phyloP scores from a whole-genome alignment of 2,329 filamentous ascomycete species.

The Neonectria sp. region DNA sequence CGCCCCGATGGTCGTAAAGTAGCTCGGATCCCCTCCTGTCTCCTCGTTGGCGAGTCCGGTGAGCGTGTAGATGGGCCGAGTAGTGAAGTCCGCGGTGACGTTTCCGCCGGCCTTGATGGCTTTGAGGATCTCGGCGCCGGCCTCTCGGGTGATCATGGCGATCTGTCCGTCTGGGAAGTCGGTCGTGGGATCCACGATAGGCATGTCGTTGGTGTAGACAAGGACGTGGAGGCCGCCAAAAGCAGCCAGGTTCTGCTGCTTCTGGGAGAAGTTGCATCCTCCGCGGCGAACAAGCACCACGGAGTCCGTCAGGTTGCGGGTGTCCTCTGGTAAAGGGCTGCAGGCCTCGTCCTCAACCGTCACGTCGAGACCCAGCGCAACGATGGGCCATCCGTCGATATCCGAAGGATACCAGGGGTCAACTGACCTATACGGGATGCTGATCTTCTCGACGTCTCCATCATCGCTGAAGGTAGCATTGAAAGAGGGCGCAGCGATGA shows the following conservation, averaged over 20 bases:
- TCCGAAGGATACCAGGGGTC: slow-evolving; percentile 51
- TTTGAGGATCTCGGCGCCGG: slow-evolving; percentile 47
- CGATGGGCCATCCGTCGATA: slow-evolving; percentile 53
- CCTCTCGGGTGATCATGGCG: slow-evolving; percentile 23
- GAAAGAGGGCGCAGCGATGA: slow-evolving; percentile 34
- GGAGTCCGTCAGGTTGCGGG: slow-evolving; percentile 25
- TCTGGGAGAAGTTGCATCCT: slow-evolving; percentile 49
- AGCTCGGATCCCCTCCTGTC: slow-evolving; percentile 54
- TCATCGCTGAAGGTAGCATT: slow-evolving; percentile 49
- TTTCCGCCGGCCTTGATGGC: slow-evolving; percentile 44
- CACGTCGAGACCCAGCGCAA: slow-evolving; percentile 34
- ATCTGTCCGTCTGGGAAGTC: slow-evolving; percentile 34
- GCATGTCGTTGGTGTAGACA: slow-evolving; percentile 49
- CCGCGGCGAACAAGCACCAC: slow-evolving; percentile 49
- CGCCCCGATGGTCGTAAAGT: slow-evolving; percentile 61
- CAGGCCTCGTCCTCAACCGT: background rate
- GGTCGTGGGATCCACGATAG: slow-evolving; percentile 29
- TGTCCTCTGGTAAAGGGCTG: background rate
- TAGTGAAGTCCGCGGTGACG: slow-evolving; percentile 50
- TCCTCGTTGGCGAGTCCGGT: slow-evolving; percentile 42
- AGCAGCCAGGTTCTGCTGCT: slow-evolving; percentile 47
- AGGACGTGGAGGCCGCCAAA: slow-evolving; percentile 49
- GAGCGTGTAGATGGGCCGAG: slow-evolving; percentile 40
- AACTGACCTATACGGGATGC: slow-evolving; percentile 54
- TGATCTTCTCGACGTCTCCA: slow-evolving; percentile 41